A percentile compares a stretch with the other conserved stretches of the same genome.
These are phyloP conservation scores for Vitis amurensis DNA, from an alignment of 164 flowering plant genomes.

Conservation along the genomic window DNA sequence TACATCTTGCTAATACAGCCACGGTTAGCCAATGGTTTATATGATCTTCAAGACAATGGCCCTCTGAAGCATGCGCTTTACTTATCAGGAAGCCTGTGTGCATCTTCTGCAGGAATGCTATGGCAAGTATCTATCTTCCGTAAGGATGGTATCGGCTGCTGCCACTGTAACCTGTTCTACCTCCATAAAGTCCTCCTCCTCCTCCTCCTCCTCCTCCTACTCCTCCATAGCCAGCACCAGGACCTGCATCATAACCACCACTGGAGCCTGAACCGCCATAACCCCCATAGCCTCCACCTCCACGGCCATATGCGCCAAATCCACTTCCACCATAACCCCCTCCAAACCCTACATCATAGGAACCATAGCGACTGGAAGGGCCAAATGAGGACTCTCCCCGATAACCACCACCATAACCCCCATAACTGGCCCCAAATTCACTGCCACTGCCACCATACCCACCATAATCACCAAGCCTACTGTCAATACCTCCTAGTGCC, in stretches of 20 bases:
- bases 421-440: constrained; percentile 38
- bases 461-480: constrained; percentile 62
- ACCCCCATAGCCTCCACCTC: constrained; percentile 34
- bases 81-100: neutral
- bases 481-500: constrained; percentile 50
- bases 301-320: constrained; percentile 43
- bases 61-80: neutral
- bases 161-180: constrained; percentile 16
- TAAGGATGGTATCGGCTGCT: constrained; percentile 18
- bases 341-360: constrained; percentile 42
- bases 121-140: constrained; percentile 4
- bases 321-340: constrained; percentile 40
- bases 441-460: constrained; percentile 23
- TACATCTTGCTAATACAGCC: neutral
- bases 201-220: constrained; percentile 7
- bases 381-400: constrained; percentile 47
- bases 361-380: constrained; percentile 49
- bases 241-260: constrained; percentile 12
- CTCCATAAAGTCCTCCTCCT: constrained; percentile 6
- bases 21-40: constrained; percentile 3
- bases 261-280: constrained; percentile 27
- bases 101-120: constrained; percentile 1
- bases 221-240: constrained; percentile 14
- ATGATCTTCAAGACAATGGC: constrained; percentile 12
- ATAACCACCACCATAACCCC: constrained; percentile 35